phyloP scores from a whole-genome alignment of 1,284 basidiomycete genomes.

The Trichosporon sp. region DNA sequence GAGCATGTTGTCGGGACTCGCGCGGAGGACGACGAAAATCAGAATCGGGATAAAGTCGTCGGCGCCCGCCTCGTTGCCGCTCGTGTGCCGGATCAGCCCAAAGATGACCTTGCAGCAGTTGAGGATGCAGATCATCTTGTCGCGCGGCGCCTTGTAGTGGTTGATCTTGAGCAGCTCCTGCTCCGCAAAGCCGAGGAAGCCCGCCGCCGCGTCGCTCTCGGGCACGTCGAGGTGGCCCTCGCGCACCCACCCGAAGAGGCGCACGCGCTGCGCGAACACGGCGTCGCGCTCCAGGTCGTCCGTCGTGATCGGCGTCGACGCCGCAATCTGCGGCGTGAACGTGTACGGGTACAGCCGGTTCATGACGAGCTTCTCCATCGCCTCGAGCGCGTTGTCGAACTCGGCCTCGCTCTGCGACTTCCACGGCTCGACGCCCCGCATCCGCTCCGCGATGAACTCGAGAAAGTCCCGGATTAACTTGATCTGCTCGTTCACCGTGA shows the following conservation, averaged over 20 bases:
- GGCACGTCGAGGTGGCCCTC: conserved; percentile 81
- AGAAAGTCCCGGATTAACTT: conserved; percentile 91
- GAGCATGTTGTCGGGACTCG: conserved; percentile 86
- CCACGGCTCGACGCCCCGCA: conserved; percentile 80
- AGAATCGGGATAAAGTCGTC: conserved; percentile 93
- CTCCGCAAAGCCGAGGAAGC: conserved; percentile 89
- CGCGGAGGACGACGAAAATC: conserved; percentile 88
- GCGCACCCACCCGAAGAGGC: conserved; percentile 82
- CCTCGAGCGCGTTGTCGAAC: conserved; percentile 95
- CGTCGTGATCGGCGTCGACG: conserved; percentile 70
- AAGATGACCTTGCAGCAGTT: conserved; percentile 99
- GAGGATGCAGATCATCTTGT: conserved; percentile 95
- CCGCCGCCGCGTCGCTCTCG: conserved; percentile 54
- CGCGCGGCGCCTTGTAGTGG: conserved; percentile 95
- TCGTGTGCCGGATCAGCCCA: conserved; percentile 82
- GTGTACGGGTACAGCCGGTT: conserved; percentile 92
- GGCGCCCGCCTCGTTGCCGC: conserved; percentile 61
- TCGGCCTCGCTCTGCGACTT: conserved; percentile 68
- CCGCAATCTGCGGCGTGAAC: conserved; percentile 74
- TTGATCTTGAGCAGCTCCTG: conserved; percentile 96
- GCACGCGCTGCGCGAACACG: conserved; percentile 83
- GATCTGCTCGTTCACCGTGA: conserved; percentile 83
- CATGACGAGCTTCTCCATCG: conserved; percentile 99
- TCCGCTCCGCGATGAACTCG: conserved; percentile 78
- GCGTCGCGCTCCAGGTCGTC: conserved; percentile 94